A percentile compares a stretch with the other conserved stretches of the same genome.
phyloP scores from a whole-genome alignment of 148 eudicot species.

The Chenopodium formosanum region DNA sequence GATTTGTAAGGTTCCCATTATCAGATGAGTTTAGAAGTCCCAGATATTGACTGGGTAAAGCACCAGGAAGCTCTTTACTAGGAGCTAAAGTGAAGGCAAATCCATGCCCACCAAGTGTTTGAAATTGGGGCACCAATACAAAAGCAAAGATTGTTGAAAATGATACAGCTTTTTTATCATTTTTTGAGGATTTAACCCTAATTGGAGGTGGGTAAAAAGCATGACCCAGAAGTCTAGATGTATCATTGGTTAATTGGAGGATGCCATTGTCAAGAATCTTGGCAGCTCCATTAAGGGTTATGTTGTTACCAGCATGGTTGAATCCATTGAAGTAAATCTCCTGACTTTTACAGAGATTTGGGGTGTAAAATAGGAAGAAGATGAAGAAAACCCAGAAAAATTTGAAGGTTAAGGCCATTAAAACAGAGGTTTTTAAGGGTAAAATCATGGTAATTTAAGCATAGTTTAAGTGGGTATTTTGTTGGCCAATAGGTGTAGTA shows the following conservation, averaged over 20 bases:
- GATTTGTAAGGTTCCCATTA: conserved; percentile 67
- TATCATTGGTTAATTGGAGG: conserved; percentile 50
- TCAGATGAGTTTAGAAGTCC: conserved; percentile 56
- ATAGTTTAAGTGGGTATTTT: not conserved
- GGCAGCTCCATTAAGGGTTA: conserved; percentile 52
- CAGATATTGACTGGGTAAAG: conserved; percentile 70
- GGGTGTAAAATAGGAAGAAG: conserved; percentile 19
- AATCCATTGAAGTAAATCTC: conserved; percentile 62
- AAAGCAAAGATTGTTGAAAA: conserved; percentile 82
- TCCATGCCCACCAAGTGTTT: conserved; percentile 79
- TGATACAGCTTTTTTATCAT: conserved; percentile 46
- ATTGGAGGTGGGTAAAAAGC: conserved; percentile 57
- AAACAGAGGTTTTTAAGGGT: not conserved
- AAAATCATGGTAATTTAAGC: conserved; percentile 14
- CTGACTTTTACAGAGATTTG: conserved; percentile 36
- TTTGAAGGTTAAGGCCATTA: conserved; percentile 13
- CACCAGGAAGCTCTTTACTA: conserved; percentile 40
- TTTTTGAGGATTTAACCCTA: conserved; percentile 44
- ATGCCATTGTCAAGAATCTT: conserved; percentile 49
- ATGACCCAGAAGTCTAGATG: conserved; percentile 57
- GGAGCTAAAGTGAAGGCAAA: conserved; percentile 68
- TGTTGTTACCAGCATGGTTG: conserved; percentile 31
- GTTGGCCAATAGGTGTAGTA: not conserved
- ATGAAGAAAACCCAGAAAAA: conserved; percentile 31
- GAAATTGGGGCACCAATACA: conserved; percentile 57